Conservation (phyloP, 805 yeast genomes). For the Candida nitratophila region DNA sequence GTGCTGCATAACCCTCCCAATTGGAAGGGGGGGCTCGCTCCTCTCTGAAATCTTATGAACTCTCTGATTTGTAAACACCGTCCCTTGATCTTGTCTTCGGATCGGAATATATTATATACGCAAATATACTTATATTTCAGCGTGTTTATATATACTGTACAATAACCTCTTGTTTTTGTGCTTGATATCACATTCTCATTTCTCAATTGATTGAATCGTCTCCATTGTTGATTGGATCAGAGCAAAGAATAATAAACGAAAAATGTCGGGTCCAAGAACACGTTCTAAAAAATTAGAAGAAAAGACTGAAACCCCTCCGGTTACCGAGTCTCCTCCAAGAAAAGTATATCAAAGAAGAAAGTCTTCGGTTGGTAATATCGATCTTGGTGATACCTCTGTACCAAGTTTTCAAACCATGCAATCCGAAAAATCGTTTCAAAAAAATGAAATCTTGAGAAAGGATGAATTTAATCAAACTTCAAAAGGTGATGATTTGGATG, state of each 20-base stretch:
- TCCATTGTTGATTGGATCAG: conserved; percentile 1
- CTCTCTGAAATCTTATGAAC: no score
- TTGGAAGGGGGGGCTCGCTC: no score
- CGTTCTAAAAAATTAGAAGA: conserved; percentile 13
- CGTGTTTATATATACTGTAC: no score
- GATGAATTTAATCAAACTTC: conserved; percentile 18
- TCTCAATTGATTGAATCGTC: no score
- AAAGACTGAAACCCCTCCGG: conserved; percentile 1
- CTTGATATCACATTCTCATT: no score
- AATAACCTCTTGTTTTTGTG: no score
- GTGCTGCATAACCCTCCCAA: no score
- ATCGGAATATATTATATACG: no score
- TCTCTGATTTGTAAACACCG: no score
- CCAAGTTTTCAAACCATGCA: conserved; percentile 64
- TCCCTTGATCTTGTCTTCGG: no score
- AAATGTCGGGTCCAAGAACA: conserved; percentile 15
- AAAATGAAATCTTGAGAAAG: conserved; percentile 13
- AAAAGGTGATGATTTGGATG: conserved; percentile 2
- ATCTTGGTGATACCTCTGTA: conserved; percentile 66
- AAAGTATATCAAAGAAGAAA: conserved; percentile 8
- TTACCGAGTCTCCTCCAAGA: conserved; percentile 4
- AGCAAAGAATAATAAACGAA: no score
- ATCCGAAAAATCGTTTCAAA: conserved; percentile 35
- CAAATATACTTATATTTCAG: no score
- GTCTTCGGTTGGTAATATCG: conserved; percentile 70